Base-by-base conservation (phyloP, 2,329 filamentous ascomycete species). In the Diplocarpon rosae region DNA sequence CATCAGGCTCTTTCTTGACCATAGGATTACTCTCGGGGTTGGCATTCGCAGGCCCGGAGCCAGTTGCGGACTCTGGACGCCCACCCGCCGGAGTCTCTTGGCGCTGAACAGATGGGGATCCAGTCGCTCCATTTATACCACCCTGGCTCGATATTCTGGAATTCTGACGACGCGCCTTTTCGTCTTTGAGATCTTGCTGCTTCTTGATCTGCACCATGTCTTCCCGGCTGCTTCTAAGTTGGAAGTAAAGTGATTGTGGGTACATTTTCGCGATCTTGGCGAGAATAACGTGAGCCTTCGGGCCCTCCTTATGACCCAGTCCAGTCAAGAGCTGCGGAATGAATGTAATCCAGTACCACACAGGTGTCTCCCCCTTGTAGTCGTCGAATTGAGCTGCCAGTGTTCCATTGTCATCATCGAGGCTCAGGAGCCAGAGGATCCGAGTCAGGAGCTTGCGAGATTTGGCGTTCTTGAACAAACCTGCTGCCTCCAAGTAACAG, bases 281-380 rank as follows among this genome's bases (percentile, higher is more conserved):
- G 14, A 99, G 73, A 39, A 99, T 86, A 40, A 78, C 77, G 61
- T 92, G 84, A 36, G 90, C 85, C 38, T 93, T 83, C 4, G 80
- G 79, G 11, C 88, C 90, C 65, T 99, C 93, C 56, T 90, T 89
- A 59, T 95, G 83, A 2, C 85, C 86, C 40, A 98, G 72, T 42
- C 90, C 92, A 35, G 87, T 90, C 28, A 99, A 76, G 34, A 99
- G 74, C 64, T 99, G 92, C 14, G 92, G 92, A 52, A 99, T 96
- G 63, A 94, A 98, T 0, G 90, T 96, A 55, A 96, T 95, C 92
- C 92, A 99, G 67, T 96, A 98, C 92, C 92, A 99, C 11, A 94
- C 87, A 0, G 89, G 88, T 2, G 88, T 94, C 56, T 98, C 93
- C 41, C 92, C 92, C 69, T 96, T 95, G 69, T 92, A 98, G 55